phyloP scores from a whole-genome alignment of 2,329 filamentous ascomycete species.

The Clarireedia sp. region DNA sequence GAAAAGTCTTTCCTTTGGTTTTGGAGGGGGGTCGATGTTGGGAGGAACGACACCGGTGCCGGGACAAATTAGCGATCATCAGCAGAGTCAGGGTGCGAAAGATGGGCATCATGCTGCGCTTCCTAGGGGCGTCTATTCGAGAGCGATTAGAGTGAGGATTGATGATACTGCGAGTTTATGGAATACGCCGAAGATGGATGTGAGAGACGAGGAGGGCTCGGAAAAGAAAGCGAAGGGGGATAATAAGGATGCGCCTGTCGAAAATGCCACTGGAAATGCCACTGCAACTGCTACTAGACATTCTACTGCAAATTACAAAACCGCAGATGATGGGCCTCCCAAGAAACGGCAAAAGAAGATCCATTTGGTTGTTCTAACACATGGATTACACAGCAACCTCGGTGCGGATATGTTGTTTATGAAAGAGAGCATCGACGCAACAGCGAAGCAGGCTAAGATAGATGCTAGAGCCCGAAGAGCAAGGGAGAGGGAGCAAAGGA shows the following conservation, averaged over 20 bases:
- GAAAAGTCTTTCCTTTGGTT: conserved; percentile 65
- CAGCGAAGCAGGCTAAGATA: conserved; percentile 64
- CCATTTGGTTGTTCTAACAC: conserved; percentile 86
- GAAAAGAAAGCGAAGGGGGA: conserved; percentile 21
- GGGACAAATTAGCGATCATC: conserved; percentile 69
- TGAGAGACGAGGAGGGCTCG: conserved; percentile 38
- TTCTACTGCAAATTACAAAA: conserved; percentile 19
- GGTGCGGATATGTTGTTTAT: conserved; percentile 94
- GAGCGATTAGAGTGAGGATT: conserved; percentile 66
- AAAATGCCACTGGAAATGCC: conserved; percentile 16
- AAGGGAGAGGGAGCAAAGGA: conserved; percentile 34
- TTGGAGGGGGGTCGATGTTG: conserved; percentile 29
- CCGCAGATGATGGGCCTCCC: conserved; percentile 17
- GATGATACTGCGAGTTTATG: conserved; percentile 86
- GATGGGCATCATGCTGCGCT: conserved; percentile 55
- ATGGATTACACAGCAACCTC: conserved; percentile 91
- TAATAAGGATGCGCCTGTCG: conserved; percentile 18
- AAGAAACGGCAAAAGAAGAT: conserved; percentile 63
- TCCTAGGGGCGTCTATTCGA: conserved; percentile 73
- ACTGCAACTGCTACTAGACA: not conserved
- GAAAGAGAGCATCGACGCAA: conserved; percentile 92
- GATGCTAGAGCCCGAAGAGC: conserved; percentile 57
- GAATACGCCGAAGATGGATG: conserved; percentile 81
- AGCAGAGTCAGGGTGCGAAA: conserved; percentile 50
- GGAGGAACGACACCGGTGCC: conserved; percentile 40